Evolutionary conservation across 2,329 filamentous ascomycete species (phyloP).

Genomic region (Sphaerulina populicola): DNA sequence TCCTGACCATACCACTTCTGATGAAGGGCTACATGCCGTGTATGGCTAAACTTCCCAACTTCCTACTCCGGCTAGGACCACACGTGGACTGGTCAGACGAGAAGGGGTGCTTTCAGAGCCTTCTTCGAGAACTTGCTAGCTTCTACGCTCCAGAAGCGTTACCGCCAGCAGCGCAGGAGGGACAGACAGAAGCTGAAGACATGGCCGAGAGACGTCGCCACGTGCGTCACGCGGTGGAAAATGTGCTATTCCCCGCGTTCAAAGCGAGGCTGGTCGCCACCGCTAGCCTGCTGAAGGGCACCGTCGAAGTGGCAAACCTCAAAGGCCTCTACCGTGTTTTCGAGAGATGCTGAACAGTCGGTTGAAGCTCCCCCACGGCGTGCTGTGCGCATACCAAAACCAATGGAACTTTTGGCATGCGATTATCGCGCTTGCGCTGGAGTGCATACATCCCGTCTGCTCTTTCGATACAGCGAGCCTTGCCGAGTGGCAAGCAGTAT

Average conservation of each 20-base stretch:
- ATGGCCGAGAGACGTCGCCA: constrained; percentile 41
- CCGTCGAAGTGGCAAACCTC: constrained; percentile 33
- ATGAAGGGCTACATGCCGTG: constrained; percentile 82
- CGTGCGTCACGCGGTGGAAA: constrained; percentile 68
- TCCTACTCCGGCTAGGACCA: constrained; percentile 79
- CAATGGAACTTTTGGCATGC: neutral
- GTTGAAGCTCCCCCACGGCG: neutral
- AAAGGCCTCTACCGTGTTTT: constrained; percentile 33
- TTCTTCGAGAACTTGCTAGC: constrained; percentile 75
- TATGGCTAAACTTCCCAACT: constrained; percentile 77
- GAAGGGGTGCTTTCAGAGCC: constrained; percentile 73
- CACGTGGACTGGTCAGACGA: constrained; percentile 81
- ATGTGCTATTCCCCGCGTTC: constrained; percentile 83
- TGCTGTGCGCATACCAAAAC: neutral
- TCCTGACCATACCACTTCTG: constrained; percentile 72
- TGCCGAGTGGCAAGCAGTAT: neutral
- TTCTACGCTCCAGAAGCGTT: constrained; percentile 88
- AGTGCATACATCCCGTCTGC: neutral
- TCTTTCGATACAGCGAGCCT: neutral
- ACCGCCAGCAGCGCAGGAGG: constrained; percentile 41
- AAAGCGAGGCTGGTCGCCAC: constrained; percentile 77
- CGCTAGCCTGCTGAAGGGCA: constrained; percentile 34
- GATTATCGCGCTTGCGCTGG: neutral
- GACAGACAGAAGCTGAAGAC: constrained; percentile 38
- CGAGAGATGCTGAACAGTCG: constrained; percentile 23